Evolutionary conservation across 192 early-diverging fungal species (phyloP).

Genomic region (Coemansia sp.): DNA sequence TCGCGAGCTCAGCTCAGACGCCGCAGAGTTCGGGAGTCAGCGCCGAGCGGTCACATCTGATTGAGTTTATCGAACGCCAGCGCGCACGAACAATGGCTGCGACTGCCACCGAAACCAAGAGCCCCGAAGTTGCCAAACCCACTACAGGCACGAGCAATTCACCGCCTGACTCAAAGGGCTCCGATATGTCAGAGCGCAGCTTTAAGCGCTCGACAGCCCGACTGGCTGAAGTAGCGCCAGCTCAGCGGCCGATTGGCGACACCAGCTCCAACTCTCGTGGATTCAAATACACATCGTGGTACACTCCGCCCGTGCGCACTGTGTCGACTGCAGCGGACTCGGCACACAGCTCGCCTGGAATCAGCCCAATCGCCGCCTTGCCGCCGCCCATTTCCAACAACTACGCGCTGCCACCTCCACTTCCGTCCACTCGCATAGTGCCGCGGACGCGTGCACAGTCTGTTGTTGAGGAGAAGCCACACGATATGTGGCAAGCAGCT

Average conservation of each 20-base stretch:
- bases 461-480: conserved; percentile 5
- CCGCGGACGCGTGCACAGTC: conserved; percentile 30
- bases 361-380: background rate
- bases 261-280: background rate
- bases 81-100: conserved; percentile 20
- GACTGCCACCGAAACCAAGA: background rate
- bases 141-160: background rate
- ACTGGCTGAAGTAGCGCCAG: conserved; percentile 30
- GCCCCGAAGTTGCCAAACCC: background rate
- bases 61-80: conserved; percentile 51
- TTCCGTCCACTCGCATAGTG: conserved; percentile 27
- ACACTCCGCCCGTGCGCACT: conserved; percentile 7
- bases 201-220: conserved; percentile 51
- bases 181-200: conserved; percentile 45
- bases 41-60: conserved; percentile 38
- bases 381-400: background rate
- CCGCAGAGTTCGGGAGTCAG: background rate
- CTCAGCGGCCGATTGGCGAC: background rate
- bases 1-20: background rate
- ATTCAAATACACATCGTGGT: conserved; percentile 21
- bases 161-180: conserved; percentile 18
- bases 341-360: background rate
- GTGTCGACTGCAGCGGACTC: background rate
- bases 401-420: conserved; percentile 12
- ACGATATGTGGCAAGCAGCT: background rate